phyloP scores from a whole-genome alignment of 176 grass and related monocot genomes.

The Carex kokanica region DNA sequence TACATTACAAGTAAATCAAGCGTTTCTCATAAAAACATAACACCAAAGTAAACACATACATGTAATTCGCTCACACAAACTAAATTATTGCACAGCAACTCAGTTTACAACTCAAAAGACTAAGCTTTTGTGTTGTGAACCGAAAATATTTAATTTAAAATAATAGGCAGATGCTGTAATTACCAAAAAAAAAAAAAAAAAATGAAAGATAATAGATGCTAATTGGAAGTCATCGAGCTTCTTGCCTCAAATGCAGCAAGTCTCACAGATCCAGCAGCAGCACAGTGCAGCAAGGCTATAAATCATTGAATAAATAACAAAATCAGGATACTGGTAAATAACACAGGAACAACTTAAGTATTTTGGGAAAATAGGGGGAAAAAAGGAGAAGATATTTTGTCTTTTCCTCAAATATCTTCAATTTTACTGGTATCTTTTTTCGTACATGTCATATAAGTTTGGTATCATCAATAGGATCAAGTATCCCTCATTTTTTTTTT shows the following conservation, averaged over 20 bases:
- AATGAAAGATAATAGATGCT: conserved; percentile 5
- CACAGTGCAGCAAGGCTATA: conserved; percentile 71
- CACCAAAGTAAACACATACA: not conserved
- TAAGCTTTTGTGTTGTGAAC: not conserved
- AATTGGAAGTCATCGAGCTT: not conserved
- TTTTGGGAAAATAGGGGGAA: not conserved
- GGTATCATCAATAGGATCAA: not conserved
- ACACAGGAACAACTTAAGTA: not conserved
- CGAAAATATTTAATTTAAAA: not conserved
- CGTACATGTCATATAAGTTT: not conserved
- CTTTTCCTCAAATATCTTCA: not conserved
- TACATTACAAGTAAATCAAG: conserved; percentile 14
- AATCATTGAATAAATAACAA: not conserved
- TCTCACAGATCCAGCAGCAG: conserved; percentile 96
- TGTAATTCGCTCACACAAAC: not conserved
- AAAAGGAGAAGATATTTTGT: not conserved
- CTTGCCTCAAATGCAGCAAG: conserved; percentile 56
- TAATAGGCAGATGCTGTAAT: not conserved
- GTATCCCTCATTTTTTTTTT: not conserved
- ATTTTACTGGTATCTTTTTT: not conserved
- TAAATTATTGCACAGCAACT: conserved; percentile 2
- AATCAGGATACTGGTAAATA: conserved; percentile 8
- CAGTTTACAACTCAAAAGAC: not conserved
- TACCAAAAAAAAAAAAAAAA: not conserved
- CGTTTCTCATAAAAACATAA: not conserved